Base-by-base conservation (phyloP, 352 stramenopile species). In the Phytophthora brassicae region DNA sequence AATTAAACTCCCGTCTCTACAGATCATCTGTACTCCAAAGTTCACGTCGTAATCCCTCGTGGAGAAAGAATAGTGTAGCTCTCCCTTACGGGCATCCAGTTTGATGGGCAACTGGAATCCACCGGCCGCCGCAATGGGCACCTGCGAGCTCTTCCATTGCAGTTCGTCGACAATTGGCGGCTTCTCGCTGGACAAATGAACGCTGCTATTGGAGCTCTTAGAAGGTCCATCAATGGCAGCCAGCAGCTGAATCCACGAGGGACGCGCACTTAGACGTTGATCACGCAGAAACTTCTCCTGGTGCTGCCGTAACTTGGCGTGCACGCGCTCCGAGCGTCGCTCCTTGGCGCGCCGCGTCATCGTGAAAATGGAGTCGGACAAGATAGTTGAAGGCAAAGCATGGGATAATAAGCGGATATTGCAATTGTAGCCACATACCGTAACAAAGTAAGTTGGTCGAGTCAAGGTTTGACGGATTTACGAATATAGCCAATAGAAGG, bases 291-390 rank as follows among this genome's bases (percentile, higher is more conserved):
- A 20, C 11, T 45, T 67, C 62, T 81, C 67, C 35, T 86, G 76
- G n/a, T 56, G 41, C 17, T 60, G 64, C 48, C 59, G 79, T 45
- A 79, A 71, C 68, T 88, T 88, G 47, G 80, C 74, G 31, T 78
- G 68, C 45, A 80, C 74, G 60, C 84, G 84, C 69, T 89, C 74
- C 53, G 69, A 62, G 33, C 84, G 80, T 29, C 71, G 75, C 63
- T 92, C 84, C 68, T 91, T 93, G 52, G 84, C 84, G 42, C 82
- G 77, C 46, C 84, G 76, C 66, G 84, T 93, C 84, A 93, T 93
- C 46, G 29, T 50, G 36, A 26, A 51, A 36, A 56, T 16, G 5
- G 50, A 4, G 19, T n/a, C n/a, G n/a, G 8, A 31, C 8, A 8
- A 31, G 23, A 50, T 72, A 70, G 56, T 68, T 70, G 64, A 68